Percentiles rank a stretch among this genome's conserved stretches.
Evolutionary conservation across 768 basidiomycete species (phyloP).

Genomic region (Suillus cothurnatus): DNA sequence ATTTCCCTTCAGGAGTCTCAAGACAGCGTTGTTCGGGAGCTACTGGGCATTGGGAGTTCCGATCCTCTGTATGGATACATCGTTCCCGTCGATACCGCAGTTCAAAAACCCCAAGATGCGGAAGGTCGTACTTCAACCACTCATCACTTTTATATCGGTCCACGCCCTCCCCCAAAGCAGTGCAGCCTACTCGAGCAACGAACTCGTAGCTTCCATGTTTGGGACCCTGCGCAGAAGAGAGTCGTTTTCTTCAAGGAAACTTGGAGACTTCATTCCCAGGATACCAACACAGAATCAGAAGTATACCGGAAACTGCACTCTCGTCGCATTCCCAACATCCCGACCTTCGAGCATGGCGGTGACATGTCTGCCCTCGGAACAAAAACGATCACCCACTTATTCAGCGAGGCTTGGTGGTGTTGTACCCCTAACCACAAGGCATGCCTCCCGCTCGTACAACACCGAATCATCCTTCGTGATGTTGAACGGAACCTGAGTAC

Average conservation of each 20-base stretch:
- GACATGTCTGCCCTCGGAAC: slow-evolving; percentile 25
- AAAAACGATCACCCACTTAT: slow-evolving; percentile 12
- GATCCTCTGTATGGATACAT: not conserved
- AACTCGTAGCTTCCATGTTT: not conserved
- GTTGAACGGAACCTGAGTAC: not conserved
- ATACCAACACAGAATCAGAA: slow-evolving; percentile 21
- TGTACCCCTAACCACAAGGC: not conserved
- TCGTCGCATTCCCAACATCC: slow-evolving; percentile 24
- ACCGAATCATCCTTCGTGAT: slow-evolving; percentile 8
- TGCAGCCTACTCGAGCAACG: not conserved
- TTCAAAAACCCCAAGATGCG: not conserved
- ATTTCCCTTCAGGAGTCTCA: slow-evolving; percentile 13
- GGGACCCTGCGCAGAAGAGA: not conserved
- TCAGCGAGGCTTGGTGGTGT: not conserved
- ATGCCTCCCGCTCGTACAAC: not conserved
- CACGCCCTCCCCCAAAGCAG: not conserved
- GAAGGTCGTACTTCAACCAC: not conserved
- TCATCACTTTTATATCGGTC: not conserved
- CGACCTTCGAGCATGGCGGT: slow-evolving; percentile 29
- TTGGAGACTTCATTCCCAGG: slow-evolving; percentile 24
- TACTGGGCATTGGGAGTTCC: not conserved
- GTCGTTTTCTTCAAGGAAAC: slow-evolving; percentile 35
- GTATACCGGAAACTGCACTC: slow-evolving; percentile 22
- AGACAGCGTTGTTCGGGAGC: slow-evolving; percentile 5
- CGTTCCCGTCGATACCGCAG: not conserved